These are phyloP conservation scores for Chlamydomonas reinhardtii DNA, from an alignment of 163 green algal species.

Conservation along the genomic window DNA sequence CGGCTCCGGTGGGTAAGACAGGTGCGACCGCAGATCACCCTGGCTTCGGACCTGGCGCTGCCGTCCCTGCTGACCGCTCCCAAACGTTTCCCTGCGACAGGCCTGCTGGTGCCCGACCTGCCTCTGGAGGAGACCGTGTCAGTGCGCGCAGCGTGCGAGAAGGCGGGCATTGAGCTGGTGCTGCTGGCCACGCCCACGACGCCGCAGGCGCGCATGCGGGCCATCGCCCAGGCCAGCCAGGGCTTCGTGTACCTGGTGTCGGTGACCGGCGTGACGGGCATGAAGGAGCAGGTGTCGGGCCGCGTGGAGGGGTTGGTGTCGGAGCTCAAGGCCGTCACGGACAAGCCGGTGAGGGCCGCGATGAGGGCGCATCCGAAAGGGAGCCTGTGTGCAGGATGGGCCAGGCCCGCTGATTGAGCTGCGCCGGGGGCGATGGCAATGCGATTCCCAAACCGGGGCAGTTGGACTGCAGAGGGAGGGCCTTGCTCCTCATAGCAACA, in stretches of 20 bases:
- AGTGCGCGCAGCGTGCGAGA: conserved; percentile 72
- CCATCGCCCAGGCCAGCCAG: conserved; percentile 66
- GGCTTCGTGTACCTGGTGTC: conserved; percentile 99
- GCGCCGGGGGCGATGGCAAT: too few relatives aligned
- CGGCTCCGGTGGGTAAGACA: too few relatives aligned
- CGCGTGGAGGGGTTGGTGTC: conserved; percentile 90
- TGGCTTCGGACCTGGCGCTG: too few relatives aligned
- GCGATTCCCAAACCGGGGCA: too few relatives aligned
- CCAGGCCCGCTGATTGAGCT: background rate
- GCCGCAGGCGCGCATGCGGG: conserved; percentile 70
- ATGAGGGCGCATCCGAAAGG: too few relatives aligned
- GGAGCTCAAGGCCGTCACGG: conserved; percentile 82
- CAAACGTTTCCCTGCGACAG: conserved; percentile 47
- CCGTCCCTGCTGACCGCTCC: too few relatives aligned
- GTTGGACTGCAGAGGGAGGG: too few relatives aligned
- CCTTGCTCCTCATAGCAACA: too few relatives aligned
- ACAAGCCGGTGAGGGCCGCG: conserved; percentile 82
- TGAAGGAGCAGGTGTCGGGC: conserved; percentile 71
- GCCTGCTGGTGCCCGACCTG: conserved; percentile 97
- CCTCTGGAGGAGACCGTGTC: conserved; percentile 92
- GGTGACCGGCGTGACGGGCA: conserved; percentile 95
- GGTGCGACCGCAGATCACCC: too few relatives aligned
- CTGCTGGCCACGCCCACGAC: conserved; percentile 97
- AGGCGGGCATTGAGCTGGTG: conserved; percentile 93
- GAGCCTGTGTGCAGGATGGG: background rate